Percentiles rank a stretch among this genome's conserved stretches.
Conservation (phyloP, 1,284 basidiomycete species). For the Singerocomus inundabilis region DNA sequence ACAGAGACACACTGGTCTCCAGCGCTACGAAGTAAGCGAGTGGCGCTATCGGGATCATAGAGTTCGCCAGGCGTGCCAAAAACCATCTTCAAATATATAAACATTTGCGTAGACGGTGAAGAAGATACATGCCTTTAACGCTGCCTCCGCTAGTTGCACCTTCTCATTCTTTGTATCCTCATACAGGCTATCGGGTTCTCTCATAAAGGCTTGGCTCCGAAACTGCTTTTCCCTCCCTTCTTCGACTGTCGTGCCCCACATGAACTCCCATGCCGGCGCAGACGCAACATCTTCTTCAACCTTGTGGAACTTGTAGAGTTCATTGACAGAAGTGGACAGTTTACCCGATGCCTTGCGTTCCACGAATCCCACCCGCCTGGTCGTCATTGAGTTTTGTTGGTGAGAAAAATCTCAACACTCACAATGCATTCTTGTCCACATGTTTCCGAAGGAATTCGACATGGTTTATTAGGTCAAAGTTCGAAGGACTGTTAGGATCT, state of each 20-base stretch:
- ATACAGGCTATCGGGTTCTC: conserved; percentile 42
- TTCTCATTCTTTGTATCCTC: conserved; percentile 36
- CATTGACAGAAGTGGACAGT: conserved; percentile 49
- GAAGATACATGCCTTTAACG: conserved; percentile 57
- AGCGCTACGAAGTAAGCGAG: conserved; percentile 51
- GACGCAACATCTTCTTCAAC: conserved; percentile 45
- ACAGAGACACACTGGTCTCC: conserved; percentile 52
- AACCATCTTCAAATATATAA: conserved; percentile 56
- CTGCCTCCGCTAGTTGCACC: conserved; percentile 58
- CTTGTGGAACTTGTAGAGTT: conserved; percentile 47
- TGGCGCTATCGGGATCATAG: conserved; percentile 61
- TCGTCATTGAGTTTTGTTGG: conserved; percentile 12
- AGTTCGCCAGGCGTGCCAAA: conserved; percentile 66
- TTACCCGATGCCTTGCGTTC: conserved; percentile 39
- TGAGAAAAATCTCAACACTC: conserved; percentile 35
- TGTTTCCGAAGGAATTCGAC: conserved; percentile 76
- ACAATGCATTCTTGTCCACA: conserved; percentile 85
- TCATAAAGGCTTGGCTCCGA: conserved; percentile 55
- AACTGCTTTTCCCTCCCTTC: conserved; percentile 74
- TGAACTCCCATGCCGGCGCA: conserved; percentile 63
- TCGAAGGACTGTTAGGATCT: conserved; percentile 61
- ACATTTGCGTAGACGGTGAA: not conserved
- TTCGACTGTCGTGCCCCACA: conserved; percentile 68
- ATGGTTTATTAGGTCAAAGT: conserved; percentile 77
- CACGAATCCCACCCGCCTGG: conserved; percentile 57